Evolutionary conservation across 495 filamentous ascomycete genomes (phyloP), one percentile per base, ranked within the genome.

Genomic region (Lasiosphaeria miniovina): DNA sequence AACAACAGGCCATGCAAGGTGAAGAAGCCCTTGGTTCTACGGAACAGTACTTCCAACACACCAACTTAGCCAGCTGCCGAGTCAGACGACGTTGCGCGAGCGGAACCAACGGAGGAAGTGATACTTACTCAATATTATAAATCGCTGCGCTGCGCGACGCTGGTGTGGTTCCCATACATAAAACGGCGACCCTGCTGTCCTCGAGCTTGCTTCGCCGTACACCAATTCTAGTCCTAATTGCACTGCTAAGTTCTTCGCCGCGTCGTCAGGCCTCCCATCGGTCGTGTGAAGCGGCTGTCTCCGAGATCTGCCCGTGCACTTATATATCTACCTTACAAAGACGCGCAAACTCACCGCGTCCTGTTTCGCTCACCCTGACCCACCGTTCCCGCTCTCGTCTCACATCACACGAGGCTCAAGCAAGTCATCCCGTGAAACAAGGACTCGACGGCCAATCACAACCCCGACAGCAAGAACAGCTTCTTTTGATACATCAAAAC

Each of bases 71-170:
- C 50, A 49, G 45, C 36, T 0, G 49, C 57, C 50, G 53, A 62
- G 64, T 69, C 66, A 69, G 66, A 62, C 64, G 66, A 65, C 64
- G 35, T 46, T n/a, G 12, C 4, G 15, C 15, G 43, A n/a, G 4
- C 12, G 12, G 43, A 46, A n/a, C 43, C 43, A 46, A n/a, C 43
- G 6, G 5, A n/a, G 6, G 43, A 46, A 4, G 43, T 46, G 24
- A 24, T 24, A 24, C 24, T 24, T 24, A 24, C 24, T 24, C 24
- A 24, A 24, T 24, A 24, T 24, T 24, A 24, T 24, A 2, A 2
- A 24, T 24, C 24, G 24, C 24, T 24, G 24, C 24, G 24, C 24
- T 24, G 24, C 24, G 24, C 24, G 24, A 24, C 24, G 24, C 24
- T 24, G 24, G 24, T 24, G 24, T 46, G 11, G 43, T 11, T 11